phyloP scores from a whole-genome alignment of 345 rosid species.

The Pugionium cornutum region DNA sequence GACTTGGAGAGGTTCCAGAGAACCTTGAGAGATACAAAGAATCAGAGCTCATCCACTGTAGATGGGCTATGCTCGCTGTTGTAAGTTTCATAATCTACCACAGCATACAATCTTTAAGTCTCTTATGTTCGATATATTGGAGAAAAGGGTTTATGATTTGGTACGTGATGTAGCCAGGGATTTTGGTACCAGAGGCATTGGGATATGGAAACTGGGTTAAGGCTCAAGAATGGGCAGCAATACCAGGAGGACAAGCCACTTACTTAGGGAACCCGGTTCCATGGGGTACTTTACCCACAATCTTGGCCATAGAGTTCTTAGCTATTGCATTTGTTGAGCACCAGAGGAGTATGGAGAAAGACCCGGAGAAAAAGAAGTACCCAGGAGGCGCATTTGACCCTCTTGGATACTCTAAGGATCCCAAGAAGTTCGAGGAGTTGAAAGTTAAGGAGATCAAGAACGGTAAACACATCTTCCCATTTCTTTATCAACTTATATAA shows the following conservation, averaged over 20 bases:
- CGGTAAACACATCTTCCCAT: slow-evolving; percentile 43
- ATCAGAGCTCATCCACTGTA: slow-evolving; percentile 92
- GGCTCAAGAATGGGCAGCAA: slow-evolving; percentile 98
- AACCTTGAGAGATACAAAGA: slow-evolving; percentile 97
- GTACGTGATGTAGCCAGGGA: slow-evolving; percentile 66
- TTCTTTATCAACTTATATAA: slow-evolving; percentile 13
- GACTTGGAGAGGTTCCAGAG: slow-evolving; percentile 93
- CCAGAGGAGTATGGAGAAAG: slow-evolving; percentile 99
- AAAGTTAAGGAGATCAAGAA: slow-evolving; percentile 95
- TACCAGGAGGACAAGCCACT: slow-evolving; percentile 96
- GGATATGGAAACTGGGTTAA: slow-evolving; percentile 98
- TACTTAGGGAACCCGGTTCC: slow-evolving; percentile 95
- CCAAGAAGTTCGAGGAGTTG: slow-evolving; percentile 80
- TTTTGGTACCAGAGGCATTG: slow-evolving; percentile 86
- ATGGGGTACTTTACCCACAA: slow-evolving; percentile 92
- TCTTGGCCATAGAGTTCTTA: slow-evolving; percentile 79
- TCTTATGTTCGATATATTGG: neutral
- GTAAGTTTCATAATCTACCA: slow-evolving; percentile 49
- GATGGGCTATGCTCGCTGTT: slow-evolving; percentile 99
- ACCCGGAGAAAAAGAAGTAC: slow-evolving; percentile 92
- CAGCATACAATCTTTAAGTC: neutral
- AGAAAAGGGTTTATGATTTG: neutral
- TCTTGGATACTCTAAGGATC: slow-evolving; percentile 95
- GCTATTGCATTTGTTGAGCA: slow-evolving; percentile 92
- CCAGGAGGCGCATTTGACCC: slow-evolving; percentile 99